phyloP scores from a whole-genome alignment of 2,329 filamentous ascomycete genomes.

The Tolypocladium amazonense region DNA sequence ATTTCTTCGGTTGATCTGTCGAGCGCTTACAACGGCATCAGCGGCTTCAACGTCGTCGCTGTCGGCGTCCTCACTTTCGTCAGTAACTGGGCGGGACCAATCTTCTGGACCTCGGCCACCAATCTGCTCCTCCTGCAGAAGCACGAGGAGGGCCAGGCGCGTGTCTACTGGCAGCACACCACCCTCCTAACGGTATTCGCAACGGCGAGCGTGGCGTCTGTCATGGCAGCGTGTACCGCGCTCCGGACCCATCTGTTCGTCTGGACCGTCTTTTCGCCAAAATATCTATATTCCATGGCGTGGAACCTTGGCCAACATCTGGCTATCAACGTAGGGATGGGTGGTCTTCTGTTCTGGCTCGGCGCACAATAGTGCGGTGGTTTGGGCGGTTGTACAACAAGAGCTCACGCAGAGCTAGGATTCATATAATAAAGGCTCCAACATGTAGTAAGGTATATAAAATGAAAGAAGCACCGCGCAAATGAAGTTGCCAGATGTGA shows the following conservation, averaged over 20 bases:
- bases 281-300: slow-evolving; percentile 84
- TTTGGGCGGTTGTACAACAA: no score
- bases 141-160: slow-evolving; percentile 11
- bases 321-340: slow-evolving; percentile 54
- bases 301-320: slow-evolving; percentile 82
- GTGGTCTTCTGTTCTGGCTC: slow-evolving; percentile 46
- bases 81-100: slow-evolving; percentile 81
- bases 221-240: slow-evolving; percentile 82
- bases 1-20: slow-evolving; percentile 94
- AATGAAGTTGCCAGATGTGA: neutral
- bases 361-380: slow-evolving; percentile 16
- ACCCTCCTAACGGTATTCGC: slow-evolving; percentile 61
- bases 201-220: slow-evolving; percentile 51
- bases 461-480: neutral
- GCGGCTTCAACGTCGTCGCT: slow-evolving; percentile 65
- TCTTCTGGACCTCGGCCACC: slow-evolving; percentile 73
- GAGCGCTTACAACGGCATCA: slow-evolving; percentile 88
- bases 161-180: slow-evolving; percentile 41
- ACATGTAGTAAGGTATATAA: neutral
- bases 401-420: no score
- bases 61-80: slow-evolving; percentile 80
- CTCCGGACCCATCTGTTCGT: slow-evolving; percentile 89
- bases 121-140: slow-evolving; percentile 44
- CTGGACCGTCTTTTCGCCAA: slow-evolving; percentile 97
- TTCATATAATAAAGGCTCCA: neutral